Base-by-base conservation (phyloP, 768 basidiomycete species). In the Podaxis sp. region DNA sequence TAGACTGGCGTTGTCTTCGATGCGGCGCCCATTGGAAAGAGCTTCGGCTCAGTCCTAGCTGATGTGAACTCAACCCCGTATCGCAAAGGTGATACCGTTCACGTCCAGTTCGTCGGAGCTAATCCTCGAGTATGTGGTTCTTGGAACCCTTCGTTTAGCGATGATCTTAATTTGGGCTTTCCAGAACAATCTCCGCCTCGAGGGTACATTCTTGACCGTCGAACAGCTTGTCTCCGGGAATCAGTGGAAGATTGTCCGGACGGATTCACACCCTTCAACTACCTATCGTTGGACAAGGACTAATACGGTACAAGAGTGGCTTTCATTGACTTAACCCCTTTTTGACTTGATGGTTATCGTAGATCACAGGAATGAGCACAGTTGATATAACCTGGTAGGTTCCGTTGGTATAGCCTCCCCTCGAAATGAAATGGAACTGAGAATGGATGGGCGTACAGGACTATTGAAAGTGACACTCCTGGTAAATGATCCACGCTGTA, bases 191-290 rank as follows among this genome's bases (percentile, higher is more conserved):
- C 81, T 92, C 36, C 84, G 85, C 24, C 78, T 92, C 11, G 90
- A 91, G 68, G 80, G 79, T 49, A 91, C 90, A 1, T 92, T 89
- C 79, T 75, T 93, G 49, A 84, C 80, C 1, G 82, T 93, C 44
- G 88, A 92, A 63, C 81, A 77, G 56, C 72, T 80, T 38, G 73
- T 79, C 6, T 69, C 76, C 15, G 79, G 77, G 30, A 52, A 63
- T 6, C 71, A 75, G 57, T 93, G 89, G 90, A 75, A 64, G 63
- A 70, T 80, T 0, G 83, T 88, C 38, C 80, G 86, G 57, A 86
- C 88, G 13, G 92, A 93, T 73, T 92, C 91, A 19, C 90, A 92
- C 71, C 89, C 89, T 33, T 91, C 88, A 3, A 92, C 90, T 1
- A 80, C 78, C 19, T 91, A 83, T 68, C 77, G 79, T 62, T 92